phyloP scores from a whole-genome alignment of 257 asterid genomes.

The Forsythia viridissima region DNA sequence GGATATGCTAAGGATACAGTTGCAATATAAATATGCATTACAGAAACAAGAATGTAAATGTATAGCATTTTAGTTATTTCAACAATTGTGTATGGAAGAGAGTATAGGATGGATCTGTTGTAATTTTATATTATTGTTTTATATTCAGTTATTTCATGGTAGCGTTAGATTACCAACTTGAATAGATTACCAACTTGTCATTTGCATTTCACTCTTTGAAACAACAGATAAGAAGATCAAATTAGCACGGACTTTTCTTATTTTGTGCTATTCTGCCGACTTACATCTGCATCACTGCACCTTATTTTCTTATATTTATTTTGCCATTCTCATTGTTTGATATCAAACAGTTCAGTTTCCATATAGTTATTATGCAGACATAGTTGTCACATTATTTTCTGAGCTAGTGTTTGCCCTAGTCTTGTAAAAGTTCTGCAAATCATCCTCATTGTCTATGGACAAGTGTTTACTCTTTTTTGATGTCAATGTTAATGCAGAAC shows the following conservation, averaged over 20 bases:
- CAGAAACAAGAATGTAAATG: no score
- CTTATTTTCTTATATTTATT: neutral
- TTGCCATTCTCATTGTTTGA: neutral
- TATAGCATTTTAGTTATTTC: no score
- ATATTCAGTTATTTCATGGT: no score
- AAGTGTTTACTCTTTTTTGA: slow-evolving; percentile 8
- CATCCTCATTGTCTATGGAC: neutral
- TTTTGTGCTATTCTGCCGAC: neutral
- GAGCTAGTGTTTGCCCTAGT: neutral
- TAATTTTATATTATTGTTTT: no score
- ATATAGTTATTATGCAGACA: neutral
- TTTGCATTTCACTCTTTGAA: neutral
- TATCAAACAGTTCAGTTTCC: neutral
- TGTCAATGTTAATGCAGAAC: slow-evolving; percentile 60
- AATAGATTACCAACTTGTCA: neutral
- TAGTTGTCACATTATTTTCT: neutral
- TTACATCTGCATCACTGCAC: neutral
- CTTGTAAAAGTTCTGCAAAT: neutral
- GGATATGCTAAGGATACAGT: neutral
- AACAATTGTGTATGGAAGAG: neutral
- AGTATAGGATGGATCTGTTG: neutral
- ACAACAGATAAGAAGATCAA: slow-evolving; percentile 6
- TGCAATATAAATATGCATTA: neutral
- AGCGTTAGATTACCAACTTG: neutral
- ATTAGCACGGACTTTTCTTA: neutral